Evolutionary conservation across 768 basidiomycete genomes (phyloP).

Genomic region (Kwoniella sp.): DNA sequence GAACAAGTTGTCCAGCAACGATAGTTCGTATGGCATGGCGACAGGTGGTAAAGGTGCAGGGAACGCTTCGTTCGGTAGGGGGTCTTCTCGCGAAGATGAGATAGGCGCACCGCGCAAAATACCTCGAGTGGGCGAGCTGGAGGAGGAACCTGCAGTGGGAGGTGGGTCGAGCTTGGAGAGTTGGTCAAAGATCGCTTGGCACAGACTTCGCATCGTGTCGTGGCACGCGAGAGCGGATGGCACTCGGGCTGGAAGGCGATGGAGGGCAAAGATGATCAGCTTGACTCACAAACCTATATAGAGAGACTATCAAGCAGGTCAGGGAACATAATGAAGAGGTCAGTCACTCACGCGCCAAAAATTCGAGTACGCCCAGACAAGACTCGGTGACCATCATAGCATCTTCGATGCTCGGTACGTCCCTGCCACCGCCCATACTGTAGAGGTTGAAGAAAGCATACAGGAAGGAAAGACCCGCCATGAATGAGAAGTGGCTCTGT

Average conservation of each 20-base stretch:
- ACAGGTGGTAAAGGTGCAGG: conserved; percentile 50
- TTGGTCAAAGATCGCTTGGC: conserved; percentile 38
- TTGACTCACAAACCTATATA: not conserved
- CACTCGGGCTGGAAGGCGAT: conserved; percentile 30
- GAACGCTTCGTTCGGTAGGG: conserved; percentile 47
- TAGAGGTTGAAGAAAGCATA: conserved; percentile 57
- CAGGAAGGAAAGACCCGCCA: conserved; percentile 57
- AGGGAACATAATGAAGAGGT: no score
- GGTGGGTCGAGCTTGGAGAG: conserved; percentile 30
- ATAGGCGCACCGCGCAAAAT: conserved; percentile 41
- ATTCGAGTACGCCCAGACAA: conserved; percentile 54
- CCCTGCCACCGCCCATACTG: conserved; percentile 50
- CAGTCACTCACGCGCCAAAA: conserved; percentile 52
- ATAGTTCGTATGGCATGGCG: conserved; percentile 54
- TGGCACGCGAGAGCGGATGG: conserved; percentile 42
- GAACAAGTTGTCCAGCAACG: conserved; percentile 56
- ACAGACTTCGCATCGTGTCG: conserved; percentile 38
- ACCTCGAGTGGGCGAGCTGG: conserved; percentile 21
- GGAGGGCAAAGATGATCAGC: conserved; percentile 8
- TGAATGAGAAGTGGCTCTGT: conserved; percentile 55
- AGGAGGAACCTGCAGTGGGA: conserved; percentile 3
- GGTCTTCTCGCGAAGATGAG: conserved; percentile 49
- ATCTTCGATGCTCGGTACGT: conserved; percentile 53
- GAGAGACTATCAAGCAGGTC: no score
- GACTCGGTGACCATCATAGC: conserved; percentile 55